A percentile compares a stretch with the other conserved stretches of the same genome.
These are phyloP conservation scores for Phialophora tarda DNA, from an alignment of 2,329 filamentous ascomycete genomes.

Conservation along the genomic window DNA sequence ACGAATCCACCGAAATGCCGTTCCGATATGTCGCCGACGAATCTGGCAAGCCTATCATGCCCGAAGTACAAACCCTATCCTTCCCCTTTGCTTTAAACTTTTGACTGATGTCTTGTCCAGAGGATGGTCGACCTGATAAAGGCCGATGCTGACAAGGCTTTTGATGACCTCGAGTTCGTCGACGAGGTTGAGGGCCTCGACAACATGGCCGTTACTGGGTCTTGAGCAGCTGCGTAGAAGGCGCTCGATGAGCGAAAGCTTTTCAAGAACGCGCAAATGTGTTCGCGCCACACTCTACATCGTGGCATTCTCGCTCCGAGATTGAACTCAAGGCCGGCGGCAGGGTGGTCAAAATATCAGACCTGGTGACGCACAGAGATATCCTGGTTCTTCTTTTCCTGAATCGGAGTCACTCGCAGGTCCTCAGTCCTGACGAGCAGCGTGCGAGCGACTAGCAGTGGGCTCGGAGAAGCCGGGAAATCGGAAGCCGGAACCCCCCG, in stretches of 20 bases:
- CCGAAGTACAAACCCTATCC: conserved; percentile 66
- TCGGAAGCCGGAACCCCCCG: not conserved
- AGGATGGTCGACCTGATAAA: conserved; percentile 95
- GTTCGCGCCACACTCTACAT: not conserved
- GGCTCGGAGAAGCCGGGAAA: not conserved
- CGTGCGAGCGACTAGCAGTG: not conserved
- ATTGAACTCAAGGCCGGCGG: not conserved
- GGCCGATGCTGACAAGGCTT: conserved; percentile 89
- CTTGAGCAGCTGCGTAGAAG: conserved; percentile 15
- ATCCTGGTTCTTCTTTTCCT: not conserved
- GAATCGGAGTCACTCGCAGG: not conserved
- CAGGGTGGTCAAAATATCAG: not conserved
- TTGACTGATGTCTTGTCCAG: conserved; percentile 52
- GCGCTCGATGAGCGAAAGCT: not conserved
- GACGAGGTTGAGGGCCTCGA: conserved; percentile 38
- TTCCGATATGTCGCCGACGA: conserved; percentile 88
- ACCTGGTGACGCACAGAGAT: not conserved
- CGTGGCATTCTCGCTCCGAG: not conserved
- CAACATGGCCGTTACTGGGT: conserved; percentile 20
- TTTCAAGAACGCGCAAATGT: not conserved
- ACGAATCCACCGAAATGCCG: conserved; percentile 96
- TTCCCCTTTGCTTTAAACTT: conserved; percentile 19
- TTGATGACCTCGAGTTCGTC: conserved; percentile 77
- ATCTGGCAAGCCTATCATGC: conserved; percentile 85
- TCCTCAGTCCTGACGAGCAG: not conserved